phyloP scores from a whole-genome alignment of 768 basidiomycete species.

The Suillus occidentalis region DNA sequence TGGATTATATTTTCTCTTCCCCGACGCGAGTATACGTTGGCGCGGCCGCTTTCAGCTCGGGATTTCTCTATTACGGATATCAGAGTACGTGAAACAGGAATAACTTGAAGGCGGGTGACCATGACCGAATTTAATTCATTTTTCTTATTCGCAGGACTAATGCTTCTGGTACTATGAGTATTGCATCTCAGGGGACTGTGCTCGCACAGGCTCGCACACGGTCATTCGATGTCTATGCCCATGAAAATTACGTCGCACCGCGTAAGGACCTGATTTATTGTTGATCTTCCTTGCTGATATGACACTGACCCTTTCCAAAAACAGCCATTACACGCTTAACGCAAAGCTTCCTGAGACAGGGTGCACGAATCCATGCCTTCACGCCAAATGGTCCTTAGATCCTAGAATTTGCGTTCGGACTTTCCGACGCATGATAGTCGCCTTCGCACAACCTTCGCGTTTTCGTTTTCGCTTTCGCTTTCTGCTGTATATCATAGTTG shows the following conservation, averaged over 20 bases:
- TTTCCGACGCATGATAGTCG: slow-evolving; percentile 9
- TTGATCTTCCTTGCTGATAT: slow-evolving; percentile 17
- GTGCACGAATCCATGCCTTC: slow-evolving; percentile 56
- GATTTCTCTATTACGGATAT: slow-evolving; percentile 71
- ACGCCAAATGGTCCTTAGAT: slow-evolving; percentile 37
- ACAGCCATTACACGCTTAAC: slow-evolving; percentile 53
- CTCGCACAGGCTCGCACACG: slow-evolving; percentile 74
- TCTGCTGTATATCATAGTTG: slow-evolving; percentile 18
- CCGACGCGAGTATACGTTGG: slow-evolving; percentile 85
- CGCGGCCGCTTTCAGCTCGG: slow-evolving; percentile 75
- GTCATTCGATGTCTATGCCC: slow-evolving; percentile 76
- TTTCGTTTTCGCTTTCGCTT: slow-evolving; percentile 12
- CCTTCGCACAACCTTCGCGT: background rate
- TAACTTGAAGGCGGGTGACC: slow-evolving; percentile 9
- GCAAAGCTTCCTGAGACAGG: slow-evolving; percentile 57
- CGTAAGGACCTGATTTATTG: slow-evolving; percentile 49
- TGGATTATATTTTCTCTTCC: slow-evolving; percentile 88
- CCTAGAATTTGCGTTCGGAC: slow-evolving; percentile 23
- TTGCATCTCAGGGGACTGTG: slow-evolving; percentile 59
- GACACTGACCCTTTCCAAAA: slow-evolving; percentile 9
- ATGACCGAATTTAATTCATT: slow-evolving; percentile 18
- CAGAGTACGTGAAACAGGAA: slow-evolving; percentile 54
- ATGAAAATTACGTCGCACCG: slow-evolving; percentile 73
- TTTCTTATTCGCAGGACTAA: slow-evolving; percentile 41
- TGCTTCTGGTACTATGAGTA: slow-evolving; percentile 47